A percentile compares a stretch with the other conserved stretches of the same genome.
Conservation (phyloP, 352 stramenopile genomes). For the Globisporangium spiculum region DNA sequence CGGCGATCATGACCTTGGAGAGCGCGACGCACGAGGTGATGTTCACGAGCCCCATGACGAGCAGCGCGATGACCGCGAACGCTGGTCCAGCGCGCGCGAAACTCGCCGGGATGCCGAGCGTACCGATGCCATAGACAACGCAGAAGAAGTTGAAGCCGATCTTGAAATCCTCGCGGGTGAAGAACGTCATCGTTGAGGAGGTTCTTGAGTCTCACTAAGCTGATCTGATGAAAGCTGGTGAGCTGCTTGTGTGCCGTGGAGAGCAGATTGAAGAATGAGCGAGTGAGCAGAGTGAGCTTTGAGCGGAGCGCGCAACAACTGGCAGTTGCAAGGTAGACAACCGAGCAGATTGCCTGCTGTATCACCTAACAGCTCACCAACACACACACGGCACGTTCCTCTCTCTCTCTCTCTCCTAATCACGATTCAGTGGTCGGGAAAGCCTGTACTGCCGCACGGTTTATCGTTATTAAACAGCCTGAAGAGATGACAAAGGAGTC, state of each 20-base stretch:
- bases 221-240: background rate
- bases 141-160: conserved; percentile 68
- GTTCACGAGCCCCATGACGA: conserved; percentile 66
- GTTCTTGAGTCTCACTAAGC: background rate
- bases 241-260: conserved; percentile 3
- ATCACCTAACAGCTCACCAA: conserved; percentile 6
- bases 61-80: conserved; percentile 41
- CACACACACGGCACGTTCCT: background rate
- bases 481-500: background rate
- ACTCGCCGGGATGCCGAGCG: conserved; percentile 58
- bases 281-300: background rate
- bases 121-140: conserved; percentile 65
- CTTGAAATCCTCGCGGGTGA: conserved; percentile 63
- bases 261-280: conserved; percentile 11
- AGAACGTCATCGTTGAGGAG: conserved; percentile 38
- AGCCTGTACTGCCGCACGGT: background rate
- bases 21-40: conserved; percentile 53
- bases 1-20: conserved; percentile 60
- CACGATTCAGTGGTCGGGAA: conserved; percentile 8
- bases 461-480: background rate
- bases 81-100: conserved; percentile 50
- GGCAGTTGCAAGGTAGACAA: background rate
- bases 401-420: background rate
- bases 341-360: background rate
- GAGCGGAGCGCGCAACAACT: background rate